phyloP scores from a whole-genome alignment of 2,329 filamentous ascomycete species.

The Amylocarpus encephaloides region DNA sequence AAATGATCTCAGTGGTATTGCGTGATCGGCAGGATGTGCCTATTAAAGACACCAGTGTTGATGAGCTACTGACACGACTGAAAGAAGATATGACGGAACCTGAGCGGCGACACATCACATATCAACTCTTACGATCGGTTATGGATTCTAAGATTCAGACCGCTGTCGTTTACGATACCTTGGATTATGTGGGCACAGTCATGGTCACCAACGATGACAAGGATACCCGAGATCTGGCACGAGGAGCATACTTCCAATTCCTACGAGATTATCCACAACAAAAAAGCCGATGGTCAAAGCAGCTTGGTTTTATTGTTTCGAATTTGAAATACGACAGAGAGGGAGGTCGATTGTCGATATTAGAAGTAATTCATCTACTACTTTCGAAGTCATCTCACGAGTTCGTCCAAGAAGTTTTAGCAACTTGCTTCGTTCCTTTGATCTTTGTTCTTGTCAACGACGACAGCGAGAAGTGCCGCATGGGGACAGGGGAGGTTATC shows the following conservation, averaged over 20 bases:
- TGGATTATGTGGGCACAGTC: constrained; percentile 81
- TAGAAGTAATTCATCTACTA: constrained; percentile 86
- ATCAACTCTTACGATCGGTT: constrained; percentile 86
- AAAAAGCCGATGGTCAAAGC: constrained; percentile 81
- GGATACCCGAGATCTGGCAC: constrained; percentile 77
- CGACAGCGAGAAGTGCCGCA: constrained; percentile 75
- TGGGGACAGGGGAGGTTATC: constrained; percentile 72
- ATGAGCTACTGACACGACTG: constrained; percentile 73
- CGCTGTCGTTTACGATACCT: constrained; percentile 79
- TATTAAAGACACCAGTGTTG: constrained; percentile 75
- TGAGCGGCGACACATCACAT: constrained; percentile 84
- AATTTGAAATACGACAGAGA: constrained; percentile 88
- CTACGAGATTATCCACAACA: constrained; percentile 90
- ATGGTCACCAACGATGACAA: constrained; percentile 96
- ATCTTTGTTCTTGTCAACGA: constrained; percentile 85
- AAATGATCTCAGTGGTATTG: constrained; percentile 78
- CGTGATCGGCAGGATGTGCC: constrained; percentile 70
- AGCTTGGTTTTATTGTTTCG: constrained; percentile 79
- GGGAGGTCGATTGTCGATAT: constrained; percentile 82
- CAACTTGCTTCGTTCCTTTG: constrained; percentile 77
- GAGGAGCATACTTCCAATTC: constrained; percentile 90
- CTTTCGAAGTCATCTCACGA: constrained; percentile 78
- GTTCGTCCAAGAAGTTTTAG: constrained; percentile 73
- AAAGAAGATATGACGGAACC: constrained; percentile 89
- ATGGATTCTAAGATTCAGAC: constrained; percentile 81